Conservation (phyloP, 2,329 filamentous ascomycete species). For the Stromatinia cepivora region DNA sequence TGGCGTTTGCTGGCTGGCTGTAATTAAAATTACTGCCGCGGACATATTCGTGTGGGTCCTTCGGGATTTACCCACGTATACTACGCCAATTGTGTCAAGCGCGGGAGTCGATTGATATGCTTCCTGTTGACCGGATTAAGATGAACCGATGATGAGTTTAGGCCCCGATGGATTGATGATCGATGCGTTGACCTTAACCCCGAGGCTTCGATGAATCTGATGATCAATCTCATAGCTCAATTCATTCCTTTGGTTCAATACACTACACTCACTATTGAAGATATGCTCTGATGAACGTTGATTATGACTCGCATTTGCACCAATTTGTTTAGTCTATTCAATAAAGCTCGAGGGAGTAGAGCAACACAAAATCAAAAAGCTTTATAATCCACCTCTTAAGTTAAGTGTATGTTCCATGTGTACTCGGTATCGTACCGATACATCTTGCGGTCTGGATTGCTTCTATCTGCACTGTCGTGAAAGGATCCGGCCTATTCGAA, state of each 20-base stretch:
- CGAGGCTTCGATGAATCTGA: background rate
- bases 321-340: background rate
- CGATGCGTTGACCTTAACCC: background rate
- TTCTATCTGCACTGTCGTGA: slow-evolving; percentile 10
- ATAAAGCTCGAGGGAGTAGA: background rate
- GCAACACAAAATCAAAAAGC: background rate
- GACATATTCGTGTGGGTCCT: background rate
- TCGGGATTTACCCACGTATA: slow-evolving; percentile 1
- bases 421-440: background rate
- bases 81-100: background rate
- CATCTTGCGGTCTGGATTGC: background rate
- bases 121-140: background rate
- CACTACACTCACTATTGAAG: slow-evolving; percentile 1
- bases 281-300: background rate
- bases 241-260: background rate
- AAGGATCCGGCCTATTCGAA: background rate
- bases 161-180: background rate
- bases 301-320: background rate
- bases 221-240: background rate
- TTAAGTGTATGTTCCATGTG: background rate
- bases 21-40: background rate
- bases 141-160: background rate
- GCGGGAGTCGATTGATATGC: background rate
- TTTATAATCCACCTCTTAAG: background rate
- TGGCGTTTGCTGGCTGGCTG: background rate